phyloP scores from a whole-genome alignment of 179 eudicot species.

The Kewa caespitosa region DNA sequence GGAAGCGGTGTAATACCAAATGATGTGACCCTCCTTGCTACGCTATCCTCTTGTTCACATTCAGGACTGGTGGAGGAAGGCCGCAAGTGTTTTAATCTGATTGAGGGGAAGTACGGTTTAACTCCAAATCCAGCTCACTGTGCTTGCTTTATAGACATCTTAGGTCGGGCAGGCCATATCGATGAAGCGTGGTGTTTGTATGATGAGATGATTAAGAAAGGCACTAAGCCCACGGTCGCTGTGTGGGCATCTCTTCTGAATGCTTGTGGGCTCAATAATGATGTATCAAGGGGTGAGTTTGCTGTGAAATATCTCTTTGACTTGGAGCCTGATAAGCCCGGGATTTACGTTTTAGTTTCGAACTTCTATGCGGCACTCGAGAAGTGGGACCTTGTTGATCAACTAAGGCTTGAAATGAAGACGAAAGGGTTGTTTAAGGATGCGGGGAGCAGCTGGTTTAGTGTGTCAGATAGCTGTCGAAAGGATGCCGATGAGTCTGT shows the following conservation, averaged over 20 bases:
- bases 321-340: conserved; percentile 34
- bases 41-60: conserved; percentile 50
- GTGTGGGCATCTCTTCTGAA: conserved; percentile 40
- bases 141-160: conserved; percentile 39
- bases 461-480: conserved; percentile 9
- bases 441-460: conserved; percentile 36
- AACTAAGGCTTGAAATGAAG: conserved; percentile 35
- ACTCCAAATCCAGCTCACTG: conserved; percentile 35
- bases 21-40: conserved; percentile 38
- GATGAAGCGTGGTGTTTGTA: conserved; percentile 32
- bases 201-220: conserved; percentile 27
- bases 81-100: conserved; percentile 26
- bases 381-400: conserved; percentile 34
- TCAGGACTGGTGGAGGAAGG: conserved; percentile 39
- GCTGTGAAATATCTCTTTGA: conserved; percentile 32
- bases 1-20: conserved; percentile 29
- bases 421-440: conserved; percentile 29
- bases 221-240: conserved; percentile 22
- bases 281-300: conserved; percentile 31
- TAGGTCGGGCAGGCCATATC: conserved; percentile 39
- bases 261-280: conserved; percentile 33
- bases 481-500: not conserved
- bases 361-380: conserved; percentile 40
- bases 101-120: conserved; percentile 25
- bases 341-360: conserved; percentile 30